Evolutionary conservation across 2,329 filamentous ascomycete genomes (phyloP), one percentile per base, ranked within the genome.

Genomic region (Arthroderma sp.): DNA sequence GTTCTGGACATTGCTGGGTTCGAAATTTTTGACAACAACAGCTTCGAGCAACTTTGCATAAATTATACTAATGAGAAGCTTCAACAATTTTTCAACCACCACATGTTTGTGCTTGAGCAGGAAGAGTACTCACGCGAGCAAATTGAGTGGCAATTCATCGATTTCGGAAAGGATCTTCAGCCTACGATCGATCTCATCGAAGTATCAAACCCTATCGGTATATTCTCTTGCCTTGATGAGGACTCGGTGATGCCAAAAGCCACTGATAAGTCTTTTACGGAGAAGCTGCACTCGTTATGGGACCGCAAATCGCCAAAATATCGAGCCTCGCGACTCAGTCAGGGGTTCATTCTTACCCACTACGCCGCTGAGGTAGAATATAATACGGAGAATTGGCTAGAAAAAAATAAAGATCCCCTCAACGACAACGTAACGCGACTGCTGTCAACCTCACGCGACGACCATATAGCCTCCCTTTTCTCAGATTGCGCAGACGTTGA

Each of bases 61-160:
- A 98, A 98, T 66, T 98, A 98, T 66, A 96, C 93, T 49, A 98
- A 98, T 65, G 91, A 98, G 64, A 98, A 95, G 63, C 77, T 98
- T 5, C 91, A 98, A 59, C 91, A 98, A 55, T 98, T 98, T 64
- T 98, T 98, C 75, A 98, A 98, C 57, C 91, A 98, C 61, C 93
- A 98, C 69, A 98, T 98, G 91, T 98, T 98, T 59, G 91, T 98
- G 6, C 72, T 98, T 5, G 91, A 98, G 61, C 91, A 98, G 58
- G 91, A 98, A 62, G 91, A 98, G 62, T 98, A 98, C 62, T 88
- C 91, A 6, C 74, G 89, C 40, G 91, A 98, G 61, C 85, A 95
- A 63, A 98, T 98, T 54, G 91, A 98, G 65, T 98, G 91, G 91
- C 87, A 96, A 59, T 98, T 98, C 61, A 98, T 98, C 59, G 91